Percentiles rank a stretch among this genome's conserved stretches.
Conservation (phyloP, 805 yeast species). For the Zygosaccharomyces pseudorouxii region DNA sequence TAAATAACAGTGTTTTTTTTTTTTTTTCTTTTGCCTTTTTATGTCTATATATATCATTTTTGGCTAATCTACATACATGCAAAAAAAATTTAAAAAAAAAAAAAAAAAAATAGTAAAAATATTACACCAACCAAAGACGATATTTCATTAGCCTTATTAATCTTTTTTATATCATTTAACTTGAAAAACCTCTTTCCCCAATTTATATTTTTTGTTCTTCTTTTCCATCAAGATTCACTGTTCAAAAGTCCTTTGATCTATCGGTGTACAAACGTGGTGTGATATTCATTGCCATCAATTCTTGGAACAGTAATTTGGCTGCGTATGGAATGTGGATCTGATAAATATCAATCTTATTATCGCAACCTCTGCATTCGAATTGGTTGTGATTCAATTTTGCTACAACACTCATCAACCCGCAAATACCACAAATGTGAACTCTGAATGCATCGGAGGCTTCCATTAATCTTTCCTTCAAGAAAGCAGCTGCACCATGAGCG, state of each 20-base stretch:
- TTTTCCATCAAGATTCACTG: neutral
- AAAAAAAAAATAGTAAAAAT: neutral
- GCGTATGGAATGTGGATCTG: conserved; percentile 98
- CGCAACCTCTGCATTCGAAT: conserved; percentile 97
- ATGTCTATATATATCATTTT: neutral
- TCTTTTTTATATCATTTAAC: neutral
- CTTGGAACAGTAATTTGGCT: conserved; percentile 96
- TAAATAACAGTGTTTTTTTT: neutral
- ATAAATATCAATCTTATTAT: conserved; percentile 95
- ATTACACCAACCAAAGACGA: conserved; percentile 6
- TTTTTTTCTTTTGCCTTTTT: neutral
- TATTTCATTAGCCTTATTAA: conserved; percentile 1
- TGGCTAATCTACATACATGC: conserved; percentile 7
- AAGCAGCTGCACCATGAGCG: conserved; percentile 99
- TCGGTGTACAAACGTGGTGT: conserved; percentile 97
- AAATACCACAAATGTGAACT: conserved; percentile 96
- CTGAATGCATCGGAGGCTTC: conserved; percentile 99
- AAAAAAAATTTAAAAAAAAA: neutral
- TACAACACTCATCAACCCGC: conserved; percentile 97
- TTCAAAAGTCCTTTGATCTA: conserved; percentile 46
- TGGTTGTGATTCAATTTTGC: conserved; percentile 97
- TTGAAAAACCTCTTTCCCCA: neutral
- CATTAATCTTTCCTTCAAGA: conserved; percentile 95
- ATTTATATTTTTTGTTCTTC: neutral
- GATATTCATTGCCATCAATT: conserved; percentile 98